Base-by-base conservation (phyloP, 768 basidiomycete species). In the Termitomyces sp. region DNA sequence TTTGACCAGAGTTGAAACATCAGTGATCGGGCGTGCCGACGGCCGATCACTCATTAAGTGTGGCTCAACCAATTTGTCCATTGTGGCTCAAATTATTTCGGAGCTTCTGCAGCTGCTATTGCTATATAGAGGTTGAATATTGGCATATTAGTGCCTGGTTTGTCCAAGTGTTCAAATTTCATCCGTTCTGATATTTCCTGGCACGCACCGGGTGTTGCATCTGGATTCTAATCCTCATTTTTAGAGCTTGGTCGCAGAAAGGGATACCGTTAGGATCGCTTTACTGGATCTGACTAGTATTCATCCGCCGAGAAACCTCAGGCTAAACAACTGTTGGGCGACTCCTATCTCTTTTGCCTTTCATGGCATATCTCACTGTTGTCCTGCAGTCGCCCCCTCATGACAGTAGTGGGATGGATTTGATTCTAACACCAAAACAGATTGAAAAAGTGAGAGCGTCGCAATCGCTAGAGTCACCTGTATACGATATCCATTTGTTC, bases 221-320 rank as follows among this genome's bases (percentile, higher is more conserved):
- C 91, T 62, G 90, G n/a, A n/a, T n/a, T n/a, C n/a, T n/a, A n/a
- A 92, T 71, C 75, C 41, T 79, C 79, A 17, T 67, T 86, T 53
- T 83, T 83, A 47, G 83, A 90, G 31, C 78, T 92, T 29, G 90
- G 90, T 10, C 89, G 90, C 62, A 90, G 90, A 23, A 92, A 89
- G 68, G 90, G 90, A 6, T 91, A 88, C 71, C n/a, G n/a, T n/a
- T 92, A 92, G 62, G 90, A 92, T 71, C 76, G 79, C 14, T 92
- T 89, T 70, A 74, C 92, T 35, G 71, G 82, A 3, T 68, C 76
- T n/a, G n/a, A n/a, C n/a, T n/a, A n/a, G 1, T 90, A 90, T 58
- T 67, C 74, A 32, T 64, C 73, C 14, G 72, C 71, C 52, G 73
- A 74, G 25, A 71, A 73, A 57, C 71, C 72, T n/a, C n/a, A n/a